Evolutionary conservation across 108 stramenopile genomes (phyloP).

Genomic region (Aurantiochytrium sp.): DNA sequence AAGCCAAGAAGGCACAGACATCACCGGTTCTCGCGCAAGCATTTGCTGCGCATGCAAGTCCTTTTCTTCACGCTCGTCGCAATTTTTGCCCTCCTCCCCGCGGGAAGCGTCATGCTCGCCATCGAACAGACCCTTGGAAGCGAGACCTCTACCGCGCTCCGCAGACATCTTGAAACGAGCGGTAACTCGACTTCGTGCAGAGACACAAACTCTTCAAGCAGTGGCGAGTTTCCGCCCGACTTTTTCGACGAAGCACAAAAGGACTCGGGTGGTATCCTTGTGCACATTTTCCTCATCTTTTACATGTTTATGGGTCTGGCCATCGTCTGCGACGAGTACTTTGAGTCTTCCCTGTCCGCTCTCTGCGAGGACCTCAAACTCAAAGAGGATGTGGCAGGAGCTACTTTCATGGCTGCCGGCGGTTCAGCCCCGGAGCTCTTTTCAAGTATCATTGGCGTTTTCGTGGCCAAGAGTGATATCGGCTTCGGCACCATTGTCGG

Average conservation of each 20-base stretch:
- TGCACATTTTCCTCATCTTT: slow-evolving; percentile 25
- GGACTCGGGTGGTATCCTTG: background rate
- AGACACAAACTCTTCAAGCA: background rate
- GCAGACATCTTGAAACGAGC: too few species aligned
- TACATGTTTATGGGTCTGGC: slow-evolving; percentile 36
- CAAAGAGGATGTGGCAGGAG: slow-evolving; percentile 32
- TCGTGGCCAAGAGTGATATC: slow-evolving; percentile 33
- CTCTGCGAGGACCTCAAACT: slow-evolving; percentile 1
- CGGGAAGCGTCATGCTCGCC: too few species aligned
- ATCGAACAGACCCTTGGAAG: too few species aligned
- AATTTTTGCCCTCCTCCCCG: too few species aligned
- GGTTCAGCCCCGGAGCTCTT: slow-evolving; percentile 45
- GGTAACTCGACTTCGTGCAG: background rate
- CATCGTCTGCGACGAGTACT: slow-evolving; percentile 40
- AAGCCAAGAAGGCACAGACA: background rate
- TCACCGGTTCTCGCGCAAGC: background rate
- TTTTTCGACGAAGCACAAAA: background rate
- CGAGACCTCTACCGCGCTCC: too few species aligned
- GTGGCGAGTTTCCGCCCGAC: background rate
- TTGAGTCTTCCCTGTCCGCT: slow-evolving; percentile 31
- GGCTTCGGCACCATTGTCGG: slow-evolving; percentile 60
- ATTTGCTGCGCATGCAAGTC: background rate
- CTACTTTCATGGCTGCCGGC: slow-evolving; percentile 49
- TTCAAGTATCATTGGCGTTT: slow-evolving; percentile 42
- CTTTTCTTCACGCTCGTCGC: background rate